Base-by-base conservation (phyloP, 768 basidiomycete species). In the Lentinula lateritia region DNA sequence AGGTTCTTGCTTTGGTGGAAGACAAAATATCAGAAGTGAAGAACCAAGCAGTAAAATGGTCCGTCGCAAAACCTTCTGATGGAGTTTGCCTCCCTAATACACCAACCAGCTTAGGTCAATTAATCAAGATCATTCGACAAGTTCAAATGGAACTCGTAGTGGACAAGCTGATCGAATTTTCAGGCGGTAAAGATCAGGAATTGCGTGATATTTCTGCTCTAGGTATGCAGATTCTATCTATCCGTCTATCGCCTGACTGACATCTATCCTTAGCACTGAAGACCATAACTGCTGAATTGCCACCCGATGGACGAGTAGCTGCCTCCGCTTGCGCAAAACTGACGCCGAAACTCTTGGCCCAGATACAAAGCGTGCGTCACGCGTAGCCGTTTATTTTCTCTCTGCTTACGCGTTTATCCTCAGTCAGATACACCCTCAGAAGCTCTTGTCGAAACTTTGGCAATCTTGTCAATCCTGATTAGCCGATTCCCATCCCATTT, bases 1-100 rank as follows among this genome's bases (percentile, higher is more conserved):
- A 90, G 71, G 94, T 98, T 1, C 79, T 98, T 46, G 79, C 85
- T 38, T 83, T 98, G 18, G 89, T 98, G 5, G 90, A 92, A 70
- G 97, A 99, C 76, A 90, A 89, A 74, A 98, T 95, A 66, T 94
- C 94, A 7, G 97, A 99, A 78, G 97, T 98, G 65, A 98, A 98
- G 80, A 97, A 97, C 69, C 90, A 93, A 72, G 93, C 94, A 2
- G 96, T 97, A 10, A 94, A 95, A 78, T 95, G 94, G 96, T 92
- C 66, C 58, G 83, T 71, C 38, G n/a, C 41, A 1, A 43, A 10
- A 10, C 59, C 36, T 20, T 38, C 16, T 20, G 28, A 1, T 20
- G 0, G 13, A 50, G 39, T 3, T 39, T 42, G 39, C 23, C 36
- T 13, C 61, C 32, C 50, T 50, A n/a, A 34, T 20, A 39, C 7